Evolutionary conservation across 768 basidiomycete species (phyloP).

Genomic region (Punctularia strigosozonata): DNA sequence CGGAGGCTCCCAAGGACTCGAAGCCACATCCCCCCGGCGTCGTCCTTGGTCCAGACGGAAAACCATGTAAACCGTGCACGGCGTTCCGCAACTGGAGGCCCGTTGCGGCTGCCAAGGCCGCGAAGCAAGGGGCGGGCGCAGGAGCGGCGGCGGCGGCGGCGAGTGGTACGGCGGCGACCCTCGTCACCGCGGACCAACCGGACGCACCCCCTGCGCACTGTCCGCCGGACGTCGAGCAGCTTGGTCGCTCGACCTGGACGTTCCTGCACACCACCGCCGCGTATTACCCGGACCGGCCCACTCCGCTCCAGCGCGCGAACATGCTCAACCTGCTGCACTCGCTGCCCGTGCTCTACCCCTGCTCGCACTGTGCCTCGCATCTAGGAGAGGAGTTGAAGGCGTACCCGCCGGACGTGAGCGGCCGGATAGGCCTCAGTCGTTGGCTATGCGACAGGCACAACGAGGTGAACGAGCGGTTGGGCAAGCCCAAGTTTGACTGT

Average conservation of each 20-base stretch:
- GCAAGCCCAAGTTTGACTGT: constrained; percentile 80
- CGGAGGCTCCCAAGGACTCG: too few relatives aligned
- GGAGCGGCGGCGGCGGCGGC: too few relatives aligned
- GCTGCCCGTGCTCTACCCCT: constrained; percentile 80
- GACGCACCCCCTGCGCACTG: constrained; percentile 45
- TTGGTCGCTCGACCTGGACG: constrained; percentile 92
- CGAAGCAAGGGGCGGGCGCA: too few relatives aligned
- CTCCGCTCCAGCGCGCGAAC: constrained; percentile 60
- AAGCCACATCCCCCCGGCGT: constrained; percentile 64
- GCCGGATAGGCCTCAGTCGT: constrained; percentile 50
- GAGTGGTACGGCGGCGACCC: constrained; percentile 7
- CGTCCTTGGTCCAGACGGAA: constrained; percentile 87
- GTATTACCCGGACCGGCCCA: constrained; percentile 83
- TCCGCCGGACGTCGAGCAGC: constrained; percentile 81
- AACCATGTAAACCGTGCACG: constrained; percentile 88
- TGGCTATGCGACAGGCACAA: constrained; percentile 95
- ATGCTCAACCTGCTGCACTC: constrained; percentile 77
- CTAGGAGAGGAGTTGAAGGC: constrained; percentile 57
- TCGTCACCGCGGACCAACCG: constrained; percentile 13
- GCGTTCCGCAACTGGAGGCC: constrained; percentile 67
- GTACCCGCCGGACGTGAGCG: constrained; percentile 70
- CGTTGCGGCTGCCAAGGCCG: neutral
- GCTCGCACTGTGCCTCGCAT: constrained; percentile 74
- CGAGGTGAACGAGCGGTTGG: constrained; percentile 78
- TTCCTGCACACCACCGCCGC: constrained; percentile 94